A percentile compares a stretch with the other conserved stretches of the same genome.
Conservation (phyloP, 2,329 filamentous ascomycete genomes). For the Aspergillus texensis region DNA sequence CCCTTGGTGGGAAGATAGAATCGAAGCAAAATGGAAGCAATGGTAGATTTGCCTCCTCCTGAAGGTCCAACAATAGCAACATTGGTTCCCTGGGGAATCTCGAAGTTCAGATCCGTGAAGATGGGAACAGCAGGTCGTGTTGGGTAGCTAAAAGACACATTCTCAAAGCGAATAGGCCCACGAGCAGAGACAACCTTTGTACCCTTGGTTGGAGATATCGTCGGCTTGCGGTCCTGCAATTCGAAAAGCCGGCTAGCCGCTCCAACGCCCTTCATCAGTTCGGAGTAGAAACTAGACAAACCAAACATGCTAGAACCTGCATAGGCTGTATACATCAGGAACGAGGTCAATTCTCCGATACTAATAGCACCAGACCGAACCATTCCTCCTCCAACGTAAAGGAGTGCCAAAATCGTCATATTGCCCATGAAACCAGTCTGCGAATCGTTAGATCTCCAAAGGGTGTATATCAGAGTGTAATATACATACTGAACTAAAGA, state of each 20-base stretch:
- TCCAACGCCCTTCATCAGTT: constrained; percentile 98
- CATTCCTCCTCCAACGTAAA: constrained; percentile 88
- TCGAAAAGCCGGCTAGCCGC: constrained; percentile 96
- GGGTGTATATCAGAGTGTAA: neutral
- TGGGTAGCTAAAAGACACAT: constrained; percentile 88
- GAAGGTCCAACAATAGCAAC: constrained; percentile 96
- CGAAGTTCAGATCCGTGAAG: constrained; percentile 85
- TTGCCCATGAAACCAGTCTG: constrained; percentile 91
- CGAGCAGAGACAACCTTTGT: constrained; percentile 77
- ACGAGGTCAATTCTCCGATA: constrained; percentile 90
- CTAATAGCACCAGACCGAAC: constrained; percentile 84
- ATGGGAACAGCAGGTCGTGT: constrained; percentile 90
- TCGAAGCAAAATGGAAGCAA: constrained; percentile 84
- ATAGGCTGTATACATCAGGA: constrained; percentile 97
- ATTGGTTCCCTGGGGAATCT: constrained; percentile 89
- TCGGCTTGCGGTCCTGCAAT: constrained; percentile 84
- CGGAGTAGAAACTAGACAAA: constrained; percentile 93
- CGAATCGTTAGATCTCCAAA: constrained; percentile 33
- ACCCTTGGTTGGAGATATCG: constrained; percentile 85
- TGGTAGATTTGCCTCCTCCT: constrained; percentile 94
- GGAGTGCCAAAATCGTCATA: constrained; percentile 88
- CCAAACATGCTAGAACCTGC: constrained; percentile 87
- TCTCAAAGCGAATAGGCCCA: constrained; percentile 83
- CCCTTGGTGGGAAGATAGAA: constrained; percentile 87
- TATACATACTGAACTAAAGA: constrained; percentile 67